Base-by-base conservation (phyloP, 2,329 filamentous ascomycete genomes). In the Fusarium poae region DNA sequence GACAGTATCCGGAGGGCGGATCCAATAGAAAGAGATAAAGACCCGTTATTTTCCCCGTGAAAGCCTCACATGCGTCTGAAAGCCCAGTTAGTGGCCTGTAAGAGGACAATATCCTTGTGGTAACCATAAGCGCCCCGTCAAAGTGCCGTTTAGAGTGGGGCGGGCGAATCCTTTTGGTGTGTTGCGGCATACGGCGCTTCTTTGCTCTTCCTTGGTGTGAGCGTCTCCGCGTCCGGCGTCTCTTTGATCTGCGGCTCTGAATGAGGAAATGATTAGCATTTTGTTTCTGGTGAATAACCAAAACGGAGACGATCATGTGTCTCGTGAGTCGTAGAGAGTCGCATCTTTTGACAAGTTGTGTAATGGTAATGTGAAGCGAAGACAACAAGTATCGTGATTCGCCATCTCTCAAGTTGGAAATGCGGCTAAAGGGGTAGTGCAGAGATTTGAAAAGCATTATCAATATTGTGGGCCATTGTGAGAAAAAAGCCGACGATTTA, bases 401-500 rank as follows among this genome's bases (percentile, higher is more conserved):
- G 62, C 21, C 4, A 42, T 30, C 27, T 30, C n/a, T 55, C 23
- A 25, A 27, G 34, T 6, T 63, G 57, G n/a, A 50, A 34, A 67
- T 54, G 48, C 52, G 58, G 58, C 46, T 56, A 68, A 68, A 52
- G 54, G 39, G 57, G 65, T 68, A 61, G 71, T 39, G 63, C 44
- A 57, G 67, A 61, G 52, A 52, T 48, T 50, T 30, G 56, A 59
- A 61, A 29, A 61, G 52, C 46, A 60, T 54, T 8, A 46, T 59
- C 25, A 57, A 37, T 46, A 49, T 40, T 57, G 71, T 73, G 69
- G 67, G 51, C 29, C 67, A 2, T 27, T 6, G n/a, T 48, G 48
- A 61, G 34, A 51, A 20, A 34, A 57, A 66, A 61, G 69, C 62
- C 54, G 71, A 71, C 57, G 65, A 74, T 73, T 73, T 73, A 73